Evolutionary conservation across 1,284 basidiomycete genomes (phyloP).

Genomic region (Apiotrichum siamense): DNA sequence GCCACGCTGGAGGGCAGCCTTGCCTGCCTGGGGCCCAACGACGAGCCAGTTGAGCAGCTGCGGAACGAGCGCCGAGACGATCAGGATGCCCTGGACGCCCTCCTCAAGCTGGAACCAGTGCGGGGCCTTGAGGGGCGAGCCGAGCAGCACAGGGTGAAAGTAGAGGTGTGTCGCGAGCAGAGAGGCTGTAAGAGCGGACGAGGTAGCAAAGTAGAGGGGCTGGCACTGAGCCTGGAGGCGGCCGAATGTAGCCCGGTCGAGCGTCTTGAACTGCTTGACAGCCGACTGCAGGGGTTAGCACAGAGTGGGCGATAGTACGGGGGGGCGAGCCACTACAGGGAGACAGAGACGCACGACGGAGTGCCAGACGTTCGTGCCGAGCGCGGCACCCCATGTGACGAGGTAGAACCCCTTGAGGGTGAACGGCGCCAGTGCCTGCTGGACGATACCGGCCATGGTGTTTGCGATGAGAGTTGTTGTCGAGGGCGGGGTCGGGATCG

Average conservation of each 20-base stretch:
- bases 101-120: slow-evolving; percentile 53
- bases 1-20: slow-evolving; percentile 64
- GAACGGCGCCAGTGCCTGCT: slow-evolving; percentile 41
- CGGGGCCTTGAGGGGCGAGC: slow-evolving; percentile 46
- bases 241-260: slow-evolving; percentile 60
- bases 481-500: neutral
- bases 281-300: neutral
- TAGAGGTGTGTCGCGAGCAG: slow-evolving; percentile 60
- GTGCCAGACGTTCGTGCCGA: slow-evolving; percentile 45
- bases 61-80: slow-evolving; percentile 52
- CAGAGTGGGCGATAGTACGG: too few species aligned
- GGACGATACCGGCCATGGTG: slow-evolving; percentile 21
- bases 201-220: slow-evolving; percentile 66
- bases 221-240: slow-evolving; percentile 64
- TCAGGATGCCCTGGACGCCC: slow-evolving; percentile 64
- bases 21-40: slow-evolving; percentile 41
- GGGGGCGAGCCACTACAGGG: too few species aligned
- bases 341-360: slow-evolving; percentile 40
- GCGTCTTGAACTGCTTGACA: slow-evolving; percentile 28
- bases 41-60: slow-evolving; percentile 50
- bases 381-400: slow-evolving; percentile 45
- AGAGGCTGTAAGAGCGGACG: slow-evolving; percentile 54
- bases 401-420: slow-evolving; percentile 47
- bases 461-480: neutral
- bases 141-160: slow-evolving; percentile 58